These are phyloP conservation scores for Hibiscus tridactylites DNA, from an alignment of 345 rosid species.

Conservation along the genomic window DNA sequence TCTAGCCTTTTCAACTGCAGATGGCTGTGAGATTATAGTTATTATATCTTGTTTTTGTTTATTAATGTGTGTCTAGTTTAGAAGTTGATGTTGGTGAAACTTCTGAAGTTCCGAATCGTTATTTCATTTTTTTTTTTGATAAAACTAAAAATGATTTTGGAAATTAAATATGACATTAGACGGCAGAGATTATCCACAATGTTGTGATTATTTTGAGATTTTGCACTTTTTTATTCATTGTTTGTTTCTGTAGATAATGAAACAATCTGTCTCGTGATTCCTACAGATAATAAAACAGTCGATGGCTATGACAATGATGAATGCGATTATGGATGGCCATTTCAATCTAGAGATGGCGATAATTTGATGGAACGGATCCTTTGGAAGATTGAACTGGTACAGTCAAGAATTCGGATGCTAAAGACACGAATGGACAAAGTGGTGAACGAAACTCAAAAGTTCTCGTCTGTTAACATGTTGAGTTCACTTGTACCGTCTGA, in stretches of 20 bases:
- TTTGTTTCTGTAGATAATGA: background rate
- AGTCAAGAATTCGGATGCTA: conserved; percentile 34
- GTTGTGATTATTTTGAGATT: background rate
- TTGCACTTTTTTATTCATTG: background rate
- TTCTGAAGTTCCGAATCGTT: background rate
- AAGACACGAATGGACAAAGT: conserved; percentile 57
- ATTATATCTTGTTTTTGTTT: background rate
- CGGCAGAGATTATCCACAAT: background rate
- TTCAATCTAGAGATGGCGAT: conserved; percentile 34
- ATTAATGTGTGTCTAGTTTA: background rate
- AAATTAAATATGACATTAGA: background rate
- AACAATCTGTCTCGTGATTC: conserved; percentile 6
- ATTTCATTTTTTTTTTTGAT: background rate
- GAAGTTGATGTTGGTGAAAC: background rate
- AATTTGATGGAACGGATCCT: conserved; percentile 42
- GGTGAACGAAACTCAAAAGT: conserved; percentile 42
- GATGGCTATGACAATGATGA: conserved; percentile 28
- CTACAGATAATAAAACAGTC: conserved; percentile 30
- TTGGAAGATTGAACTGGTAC: conserved; percentile 46
- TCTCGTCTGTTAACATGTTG: conserved; percentile 41
- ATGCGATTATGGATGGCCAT: conserved; percentile 31
- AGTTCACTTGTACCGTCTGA: conserved; percentile 25
- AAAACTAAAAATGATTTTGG: background rate
- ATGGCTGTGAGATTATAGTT: background rate
- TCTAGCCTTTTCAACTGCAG: background rate